Evolutionary conservation across 176 grass and related monocot species (phyloP).

Genomic region (Musa itinerans): DNA sequence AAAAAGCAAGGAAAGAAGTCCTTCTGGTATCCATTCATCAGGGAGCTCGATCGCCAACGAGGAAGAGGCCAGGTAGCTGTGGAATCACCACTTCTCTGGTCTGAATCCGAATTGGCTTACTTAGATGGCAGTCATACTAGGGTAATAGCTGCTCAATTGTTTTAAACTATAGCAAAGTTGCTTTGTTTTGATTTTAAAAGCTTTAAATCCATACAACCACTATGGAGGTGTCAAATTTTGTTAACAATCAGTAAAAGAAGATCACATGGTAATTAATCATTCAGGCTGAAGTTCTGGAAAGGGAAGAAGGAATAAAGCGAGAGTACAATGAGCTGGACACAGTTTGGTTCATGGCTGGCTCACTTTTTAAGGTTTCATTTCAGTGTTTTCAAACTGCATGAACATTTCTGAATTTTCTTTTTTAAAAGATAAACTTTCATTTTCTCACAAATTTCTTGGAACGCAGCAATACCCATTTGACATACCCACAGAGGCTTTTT

Average conservation of each 20-base stretch:
- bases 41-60: slow-evolving; percentile 84
- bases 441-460: slow-evolving; percentile 8
- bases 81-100: slow-evolving; percentile 92
- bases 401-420: slow-evolving; percentile 2
- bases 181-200: neutral
- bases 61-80: slow-evolving; percentile 92
- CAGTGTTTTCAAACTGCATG: slow-evolving; percentile 17
- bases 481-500: slow-evolving; percentile 91
- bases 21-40: slow-evolving; percentile 90
- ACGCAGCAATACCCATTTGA: slow-evolving; percentile 98
- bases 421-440: slow-evolving; percentile 15
- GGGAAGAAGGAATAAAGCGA: slow-evolving; percentile 86
- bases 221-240: neutral
- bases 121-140: slow-evolving; percentile 78
- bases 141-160: slow-evolving; percentile 19
- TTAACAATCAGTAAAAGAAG: neutral
- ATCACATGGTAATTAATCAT: slow-evolving; percentile 13
- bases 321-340: slow-evolving; percentile 94
- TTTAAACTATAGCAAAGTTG: neutral
- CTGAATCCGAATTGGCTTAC: slow-evolving; percentile 72
- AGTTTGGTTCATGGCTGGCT: slow-evolving; percentile 99
- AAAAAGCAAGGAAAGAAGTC: slow-evolving; percentile 95
- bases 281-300: slow-evolving; percentile 77
- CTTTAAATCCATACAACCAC: neutral
- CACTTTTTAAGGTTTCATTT: slow-evolving; percentile 72